phyloP scores from a whole-genome alignment of 1,139 yeast species.

The Arxiozyma bovina region DNA sequence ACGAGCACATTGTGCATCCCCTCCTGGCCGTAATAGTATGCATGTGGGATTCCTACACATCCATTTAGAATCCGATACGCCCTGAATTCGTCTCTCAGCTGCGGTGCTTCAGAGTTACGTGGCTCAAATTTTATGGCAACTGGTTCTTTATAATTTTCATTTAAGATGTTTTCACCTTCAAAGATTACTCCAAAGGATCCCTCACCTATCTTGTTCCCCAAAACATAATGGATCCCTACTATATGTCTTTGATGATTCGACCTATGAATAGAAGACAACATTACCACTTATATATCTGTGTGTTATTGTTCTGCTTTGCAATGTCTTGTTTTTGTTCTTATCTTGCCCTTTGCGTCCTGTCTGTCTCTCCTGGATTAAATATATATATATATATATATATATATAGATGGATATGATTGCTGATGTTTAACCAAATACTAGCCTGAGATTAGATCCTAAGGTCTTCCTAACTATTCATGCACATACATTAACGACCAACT shows the following conservation, averaged over 20 bases:
- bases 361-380: too few species aligned
- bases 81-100: constrained; percentile 90
- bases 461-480: too few species aligned
- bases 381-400: too few species aligned
- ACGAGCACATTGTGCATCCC: constrained; percentile 97
- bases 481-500: not conserved
- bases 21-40: constrained; percentile 95
- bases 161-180: constrained; percentile 82
- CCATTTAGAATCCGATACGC: constrained; percentile 92
- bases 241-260: constrained; percentile 31
- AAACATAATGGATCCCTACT: constrained; percentile 77
- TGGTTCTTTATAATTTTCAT: constrained; percentile 63
- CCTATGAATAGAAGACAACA: not conserved
- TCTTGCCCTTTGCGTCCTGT: too few species aligned
- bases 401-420: too few species aligned
- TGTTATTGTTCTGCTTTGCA: too few species aligned
- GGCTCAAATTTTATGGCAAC: constrained; percentile 94
- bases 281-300: not conserved
- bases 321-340: too few species aligned
- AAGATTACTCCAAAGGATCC: constrained; percentile 98
- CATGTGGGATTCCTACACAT: constrained; percentile 95
- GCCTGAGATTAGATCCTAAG: too few species aligned
- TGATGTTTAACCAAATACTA: too few species aligned
- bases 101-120: constrained; percentile 89
- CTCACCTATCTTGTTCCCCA: constrained; percentile 92